phyloP scores from a whole-genome alignment of 2,329 filamentous ascomycete genomes.

The Penicillium sp. region DNA sequence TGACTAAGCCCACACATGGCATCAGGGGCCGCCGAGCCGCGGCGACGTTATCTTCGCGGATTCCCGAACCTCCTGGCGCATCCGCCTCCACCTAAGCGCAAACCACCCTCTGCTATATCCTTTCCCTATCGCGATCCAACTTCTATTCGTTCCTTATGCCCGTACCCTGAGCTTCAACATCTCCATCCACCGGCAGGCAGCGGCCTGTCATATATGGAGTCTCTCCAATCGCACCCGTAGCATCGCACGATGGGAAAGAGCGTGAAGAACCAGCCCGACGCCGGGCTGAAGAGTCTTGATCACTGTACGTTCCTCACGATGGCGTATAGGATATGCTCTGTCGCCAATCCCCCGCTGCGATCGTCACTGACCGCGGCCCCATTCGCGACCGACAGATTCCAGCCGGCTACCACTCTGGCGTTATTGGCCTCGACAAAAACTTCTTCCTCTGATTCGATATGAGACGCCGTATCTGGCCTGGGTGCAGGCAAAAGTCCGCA shows the following conservation, averaged over 20 bases:
- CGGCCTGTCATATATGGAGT: constrained; percentile 28
- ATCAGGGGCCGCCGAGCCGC: background rate
- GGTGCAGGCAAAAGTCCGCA: constrained; percentile 75
- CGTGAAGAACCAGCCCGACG: constrained; percentile 47
- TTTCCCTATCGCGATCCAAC: constrained; percentile 14
- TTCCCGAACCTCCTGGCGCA: constrained; percentile 5
- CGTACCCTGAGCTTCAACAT: constrained; percentile 10
- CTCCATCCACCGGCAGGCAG: constrained; percentile 18
- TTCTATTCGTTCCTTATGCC: constrained; percentile 24
- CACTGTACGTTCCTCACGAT: constrained; percentile 55
- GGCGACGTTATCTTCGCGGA: constrained; percentile 10
- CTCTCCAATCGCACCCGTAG: constrained; percentile 21
- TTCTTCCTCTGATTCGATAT: constrained; percentile 85
- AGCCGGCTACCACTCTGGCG: constrained; percentile 82
- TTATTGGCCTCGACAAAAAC: constrained; percentile 73
- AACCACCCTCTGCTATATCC: constrained; percentile 4
- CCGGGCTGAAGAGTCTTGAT: constrained; percentile 75
- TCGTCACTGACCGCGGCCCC: background rate
- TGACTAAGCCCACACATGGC: background rate
- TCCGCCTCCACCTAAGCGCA: background rate
- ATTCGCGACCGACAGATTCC: constrained; percentile 61
- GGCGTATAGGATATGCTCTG: background rate
- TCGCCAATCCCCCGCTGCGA: background rate
- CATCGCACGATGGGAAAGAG: constrained; percentile 39
- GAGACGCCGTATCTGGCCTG: constrained; percentile 92